Evolutionary conservation across 805 yeast genomes (phyloP).

Genomic region (Suhomyces prunicola): DNA sequence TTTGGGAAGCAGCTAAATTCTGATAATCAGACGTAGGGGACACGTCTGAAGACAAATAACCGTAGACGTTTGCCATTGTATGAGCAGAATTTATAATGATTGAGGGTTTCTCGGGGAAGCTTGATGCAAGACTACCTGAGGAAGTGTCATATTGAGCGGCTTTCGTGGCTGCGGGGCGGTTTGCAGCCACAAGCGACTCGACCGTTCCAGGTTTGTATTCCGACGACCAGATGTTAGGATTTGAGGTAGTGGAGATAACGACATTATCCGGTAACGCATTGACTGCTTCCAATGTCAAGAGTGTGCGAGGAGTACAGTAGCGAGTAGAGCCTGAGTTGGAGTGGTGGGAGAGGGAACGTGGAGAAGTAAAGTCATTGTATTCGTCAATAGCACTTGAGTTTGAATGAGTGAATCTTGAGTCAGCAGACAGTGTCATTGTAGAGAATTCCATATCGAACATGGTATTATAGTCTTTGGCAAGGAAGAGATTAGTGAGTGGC

Average conservation of each 20-base stretch:
- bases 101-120: neutral
- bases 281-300: conserved; percentile 5
- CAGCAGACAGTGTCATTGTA: neutral
- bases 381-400: neutral
- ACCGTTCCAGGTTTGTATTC: neutral
- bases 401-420: neutral
- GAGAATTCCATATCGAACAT: neutral
- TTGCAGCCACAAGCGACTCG: neutral
- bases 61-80: neutral
- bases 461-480: neutral
- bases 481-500: neutral
- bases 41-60: neutral
- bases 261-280: neutral
- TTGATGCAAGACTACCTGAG: no score
- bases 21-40: neutral
- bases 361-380: neutral
- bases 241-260: neutral
- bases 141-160: neutral
- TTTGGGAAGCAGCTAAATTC: neutral
- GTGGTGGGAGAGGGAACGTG: neutral
- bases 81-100: neutral
- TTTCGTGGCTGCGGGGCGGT: neutral
- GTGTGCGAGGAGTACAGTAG: conserved; percentile 7
- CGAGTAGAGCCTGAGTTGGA: neutral
- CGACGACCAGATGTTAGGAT: neutral